phyloP scores from a whole-genome alignment of 2,329 filamentous ascomycete genomes.

The Pseudopithomyces maydicus region DNA sequence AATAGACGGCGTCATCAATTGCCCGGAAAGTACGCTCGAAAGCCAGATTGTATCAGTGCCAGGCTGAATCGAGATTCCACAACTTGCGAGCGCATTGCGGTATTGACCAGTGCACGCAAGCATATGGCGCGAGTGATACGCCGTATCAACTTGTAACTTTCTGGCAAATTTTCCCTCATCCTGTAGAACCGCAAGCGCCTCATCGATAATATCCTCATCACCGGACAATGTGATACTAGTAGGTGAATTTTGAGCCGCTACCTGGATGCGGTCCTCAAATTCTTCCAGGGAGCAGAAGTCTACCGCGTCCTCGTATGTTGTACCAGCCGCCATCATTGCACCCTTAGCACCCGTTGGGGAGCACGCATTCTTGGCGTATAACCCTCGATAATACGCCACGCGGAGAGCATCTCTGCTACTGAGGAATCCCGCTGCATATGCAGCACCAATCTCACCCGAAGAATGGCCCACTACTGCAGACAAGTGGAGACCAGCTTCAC shows the following conservation, averaged over 20 bases:
- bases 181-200: conserved; percentile 36
- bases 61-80: not conserved
- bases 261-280: conserved; percentile 19
- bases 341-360: conserved; percentile 17
- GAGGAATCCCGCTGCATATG: conserved; percentile 23
- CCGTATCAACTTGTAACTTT: conserved; percentile 48
- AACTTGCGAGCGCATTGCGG: conserved; percentile 6
- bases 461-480: conserved; percentile 49
- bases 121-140: conserved; percentile 56
- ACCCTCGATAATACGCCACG: conserved; percentile 28
- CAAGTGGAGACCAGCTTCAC: conserved; percentile 28
- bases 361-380: conserved; percentile 6
- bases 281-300: conserved; percentile 32
- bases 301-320: conserved; percentile 10
- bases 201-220: conserved; percentile 45
- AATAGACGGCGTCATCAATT: not conserved
- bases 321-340: conserved; percentile 40
- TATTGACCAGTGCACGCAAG: conserved; percentile 14
- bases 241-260: conserved; percentile 35
- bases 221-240: conserved; percentile 52
- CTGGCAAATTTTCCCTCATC: conserved; percentile 47
- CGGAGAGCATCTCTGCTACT: conserved; percentile 14
- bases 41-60: conserved; percentile 6
- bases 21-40: conserved; percentile 7
- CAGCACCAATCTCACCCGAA: conserved; percentile 35